Evolutionary conservation across 2,329 filamentous ascomycete genomes (phyloP).

Genomic region (Emergomyces africanus): DNA sequence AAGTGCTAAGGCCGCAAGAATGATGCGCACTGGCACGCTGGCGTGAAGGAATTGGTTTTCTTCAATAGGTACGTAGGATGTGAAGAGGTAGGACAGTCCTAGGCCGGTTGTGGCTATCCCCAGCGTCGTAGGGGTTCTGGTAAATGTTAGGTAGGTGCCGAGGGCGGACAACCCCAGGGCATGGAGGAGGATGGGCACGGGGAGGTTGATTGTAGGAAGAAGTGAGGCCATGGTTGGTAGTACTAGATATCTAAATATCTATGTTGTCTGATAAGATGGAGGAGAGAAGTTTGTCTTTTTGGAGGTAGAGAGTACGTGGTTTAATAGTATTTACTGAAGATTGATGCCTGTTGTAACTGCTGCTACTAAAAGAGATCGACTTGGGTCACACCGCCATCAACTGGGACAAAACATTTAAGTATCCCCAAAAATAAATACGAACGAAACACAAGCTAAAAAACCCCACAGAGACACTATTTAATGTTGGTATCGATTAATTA

Average conservation of each 20-base stretch:
- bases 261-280: not conserved
- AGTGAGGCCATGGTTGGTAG: not conserved
- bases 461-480: not conserved
- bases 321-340: not conserved
- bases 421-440: too few relatives aligned
- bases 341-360: not conserved
- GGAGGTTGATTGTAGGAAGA: conserved; percentile 2
- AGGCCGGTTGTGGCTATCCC: not conserved
- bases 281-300: not conserved
- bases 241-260: not conserved
- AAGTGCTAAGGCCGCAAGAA: not conserved
- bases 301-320: not conserved
- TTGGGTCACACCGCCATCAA: too few relatives aligned
- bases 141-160: not conserved
- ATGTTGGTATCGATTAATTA: not conserved
- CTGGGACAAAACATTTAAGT: too few relatives aligned
- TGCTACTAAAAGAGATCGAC: not conserved
- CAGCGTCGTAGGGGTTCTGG: not conserved
- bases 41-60: conserved; percentile 2
- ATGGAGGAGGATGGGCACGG: conserved; percentile 1
- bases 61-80: conserved; percentile 2
- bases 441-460: not conserved
- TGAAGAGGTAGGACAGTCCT: not conserved
- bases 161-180: not conserved
- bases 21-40: conserved; percentile 1